Percentiles rank a stretch among this genome's conserved stretches.
Evolutionary conservation across 1,284 basidiomycete genomes (phyloP).

Genomic region (Takashimella koratensis): DNA sequence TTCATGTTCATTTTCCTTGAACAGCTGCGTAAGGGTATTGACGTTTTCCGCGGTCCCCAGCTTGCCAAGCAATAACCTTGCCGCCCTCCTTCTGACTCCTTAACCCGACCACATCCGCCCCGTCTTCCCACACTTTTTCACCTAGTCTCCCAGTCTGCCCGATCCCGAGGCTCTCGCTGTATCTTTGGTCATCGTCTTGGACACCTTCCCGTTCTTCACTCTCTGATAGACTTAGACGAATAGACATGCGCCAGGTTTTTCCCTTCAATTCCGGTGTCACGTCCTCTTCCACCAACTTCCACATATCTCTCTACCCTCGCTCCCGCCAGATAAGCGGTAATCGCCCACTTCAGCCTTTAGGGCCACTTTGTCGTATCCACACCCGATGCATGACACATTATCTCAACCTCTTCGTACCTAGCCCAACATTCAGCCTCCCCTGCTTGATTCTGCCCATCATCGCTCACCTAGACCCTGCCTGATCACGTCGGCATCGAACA

Average conservation of each 20-base stretch:
- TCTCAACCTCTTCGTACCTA: neutral
- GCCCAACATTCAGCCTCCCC: too few relatives aligned
- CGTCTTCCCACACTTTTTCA: neutral
- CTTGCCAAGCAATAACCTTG: neutral
- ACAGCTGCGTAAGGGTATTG: slow-evolving; percentile 43
- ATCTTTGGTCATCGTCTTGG: too few relatives aligned
- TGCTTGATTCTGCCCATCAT: neutral
- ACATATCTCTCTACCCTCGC: neutral
- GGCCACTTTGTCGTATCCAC: too few relatives aligned
- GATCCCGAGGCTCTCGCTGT: too few relatives aligned
- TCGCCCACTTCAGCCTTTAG: too few relatives aligned
- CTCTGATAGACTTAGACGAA: neutral
- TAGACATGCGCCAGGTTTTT: too few relatives aligned
- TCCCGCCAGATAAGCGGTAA: too few relatives aligned
- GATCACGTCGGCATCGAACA: slow-evolving; percentile 69
- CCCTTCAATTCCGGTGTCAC: too few relatives aligned
- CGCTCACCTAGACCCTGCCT: slow-evolving; percentile 19
- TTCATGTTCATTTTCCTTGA: slow-evolving; percentile 49
- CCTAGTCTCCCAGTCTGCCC: too few relatives aligned
- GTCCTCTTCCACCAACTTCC: neutral
- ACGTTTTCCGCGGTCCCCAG: slow-evolving; percentile 13
- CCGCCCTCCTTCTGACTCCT: too few relatives aligned
- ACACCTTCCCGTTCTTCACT: too few relatives aligned
- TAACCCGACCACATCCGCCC: too few relatives aligned
- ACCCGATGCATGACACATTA: neutral